Conservation (phyloP, 2,329 filamentous ascomycete genomes). For the Ceratocystis lukuohia region DNA sequence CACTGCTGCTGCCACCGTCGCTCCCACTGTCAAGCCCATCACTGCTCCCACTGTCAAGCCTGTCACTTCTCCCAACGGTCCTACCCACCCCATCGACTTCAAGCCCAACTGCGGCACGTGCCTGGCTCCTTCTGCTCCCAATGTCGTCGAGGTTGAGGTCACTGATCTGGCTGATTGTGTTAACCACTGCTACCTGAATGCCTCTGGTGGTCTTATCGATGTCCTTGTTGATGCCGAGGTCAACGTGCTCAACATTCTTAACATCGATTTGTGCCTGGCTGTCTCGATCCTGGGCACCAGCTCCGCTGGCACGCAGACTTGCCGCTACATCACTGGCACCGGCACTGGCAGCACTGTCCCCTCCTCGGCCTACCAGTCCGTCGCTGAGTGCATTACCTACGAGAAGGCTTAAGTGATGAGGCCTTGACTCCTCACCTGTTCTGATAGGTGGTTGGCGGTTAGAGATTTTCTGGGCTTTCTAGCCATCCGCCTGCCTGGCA, state of each 20-base stretch:
- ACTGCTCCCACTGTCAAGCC: neutral
- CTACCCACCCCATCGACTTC: slow-evolving; percentile 45
- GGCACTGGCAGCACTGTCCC: slow-evolving; percentile 7
- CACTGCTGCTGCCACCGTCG: neutral
- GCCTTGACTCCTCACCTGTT: no score
- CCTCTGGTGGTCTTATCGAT: slow-evolving; percentile 16
- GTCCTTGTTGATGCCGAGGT: slow-evolving; percentile 12
- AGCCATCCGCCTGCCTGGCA: neutral
- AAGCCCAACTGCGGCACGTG: slow-evolving; percentile 32
- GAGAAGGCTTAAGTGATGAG: slow-evolving; percentile 4
- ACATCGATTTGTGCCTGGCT: slow-evolving; percentile 21
- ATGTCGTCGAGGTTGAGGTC: slow-evolving; percentile 13
- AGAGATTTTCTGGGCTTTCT: neutral
- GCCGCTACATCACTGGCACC: slow-evolving; percentile 18
- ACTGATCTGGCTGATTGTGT: slow-evolving; percentile 15
- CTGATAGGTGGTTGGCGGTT: no score
- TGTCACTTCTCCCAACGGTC: slow-evolving; percentile 28
- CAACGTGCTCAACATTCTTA: slow-evolving; percentile 22
- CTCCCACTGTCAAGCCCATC: no score
- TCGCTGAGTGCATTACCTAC: slow-evolving; percentile 9
- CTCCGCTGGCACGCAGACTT: slow-evolving; percentile 11
- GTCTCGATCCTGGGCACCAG: slow-evolving; percentile 15
- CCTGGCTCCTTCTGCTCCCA: slow-evolving; percentile 4
- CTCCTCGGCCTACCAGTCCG: neutral
- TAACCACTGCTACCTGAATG: slow-evolving; percentile 14